A percentile compares a stretch with the other conserved stretches of the same genome.
Conservation (phyloP, 352 stramenopile species). For the Globisporangium radiosum region DNA sequence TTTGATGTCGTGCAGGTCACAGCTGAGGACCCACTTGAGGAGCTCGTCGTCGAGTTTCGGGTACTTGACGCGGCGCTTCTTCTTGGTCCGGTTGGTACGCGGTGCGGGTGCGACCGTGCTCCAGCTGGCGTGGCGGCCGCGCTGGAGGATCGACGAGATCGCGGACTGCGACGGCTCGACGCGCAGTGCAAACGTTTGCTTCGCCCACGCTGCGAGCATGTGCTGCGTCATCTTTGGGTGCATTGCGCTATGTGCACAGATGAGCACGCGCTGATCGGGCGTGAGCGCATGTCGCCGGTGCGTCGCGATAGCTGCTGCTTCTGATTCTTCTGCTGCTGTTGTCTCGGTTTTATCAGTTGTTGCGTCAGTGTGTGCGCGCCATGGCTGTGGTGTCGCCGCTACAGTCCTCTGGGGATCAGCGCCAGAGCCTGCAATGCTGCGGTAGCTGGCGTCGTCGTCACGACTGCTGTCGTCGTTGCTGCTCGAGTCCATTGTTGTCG, state of each 20-base stretch:
- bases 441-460: too few relatives aligned
- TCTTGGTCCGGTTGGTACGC: conserved; percentile 62
- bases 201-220: conserved; percentile 69
- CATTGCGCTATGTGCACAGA: conserved; percentile 64
- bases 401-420: too few relatives aligned
- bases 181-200: conserved; percentile 57
- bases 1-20: conserved; percentile 12
- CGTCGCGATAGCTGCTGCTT: neutral
- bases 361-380: neutral
- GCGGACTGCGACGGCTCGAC: conserved; percentile 71
- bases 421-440: too few relatives aligned
- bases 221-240: conserved; percentile 69
- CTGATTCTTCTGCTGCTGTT: neutral
- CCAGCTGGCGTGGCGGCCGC: too few relatives aligned
- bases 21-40: conserved; percentile 14
- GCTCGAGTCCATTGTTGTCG: too few relatives aligned
- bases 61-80: conserved; percentile 32
- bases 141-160: conserved; percentile 67
- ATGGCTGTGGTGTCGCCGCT: too few relatives aligned
- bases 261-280: conserved; percentile 73
- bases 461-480: too few relatives aligned
- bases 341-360: neutral
- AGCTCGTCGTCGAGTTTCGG: conserved; percentile 18
- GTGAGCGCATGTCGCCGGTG: conserved; percentile 44
- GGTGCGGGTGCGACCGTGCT: conserved; percentile 28